Conservation (phyloP, 352 stramenopile genomes). For the Globisporangium irregulare region DNA sequence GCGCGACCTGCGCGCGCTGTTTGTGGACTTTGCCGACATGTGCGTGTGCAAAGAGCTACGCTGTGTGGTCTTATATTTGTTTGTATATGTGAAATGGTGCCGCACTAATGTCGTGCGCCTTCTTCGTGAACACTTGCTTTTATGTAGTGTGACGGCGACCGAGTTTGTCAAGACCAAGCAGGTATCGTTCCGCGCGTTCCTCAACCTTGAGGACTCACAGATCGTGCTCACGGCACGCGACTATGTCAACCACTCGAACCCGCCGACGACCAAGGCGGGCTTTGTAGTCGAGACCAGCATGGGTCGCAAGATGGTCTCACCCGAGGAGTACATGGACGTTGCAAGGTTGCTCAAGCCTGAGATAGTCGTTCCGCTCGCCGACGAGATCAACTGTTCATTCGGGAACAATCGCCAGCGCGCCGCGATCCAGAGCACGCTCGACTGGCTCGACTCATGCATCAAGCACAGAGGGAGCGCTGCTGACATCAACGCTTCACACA, state of each 20-base stretch:
- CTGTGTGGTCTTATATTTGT: constrained; percentile 14
- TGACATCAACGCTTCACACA: constrained; percentile 6
- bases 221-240: constrained; percentile 69
- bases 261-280: constrained; percentile 46
- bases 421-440: constrained; percentile 57
- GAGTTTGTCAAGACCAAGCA: constrained; percentile 36
- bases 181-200: constrained; percentile 41
- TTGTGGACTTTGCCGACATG: constrained; percentile 76
- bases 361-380: constrained; percentile 61
- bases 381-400: constrained; percentile 57
- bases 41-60: constrained; percentile 18
- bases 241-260: constrained; percentile 58
- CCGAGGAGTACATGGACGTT: constrained; percentile 59
- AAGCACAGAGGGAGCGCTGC: constrained; percentile 6
- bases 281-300: constrained; percentile 61
- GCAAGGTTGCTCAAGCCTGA: constrained; percentile 45
- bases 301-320: constrained; percentile 42
- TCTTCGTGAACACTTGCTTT: neutral
- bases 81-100: constrained; percentile 4
- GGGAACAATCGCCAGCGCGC: constrained; percentile 64
- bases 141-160: constrained; percentile 29
- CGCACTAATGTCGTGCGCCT: neutral
- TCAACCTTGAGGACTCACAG: constrained; percentile 43
- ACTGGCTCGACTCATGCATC: constrained; percentile 73
- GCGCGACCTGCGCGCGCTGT: constrained; percentile 49